These are phyloP conservation scores for Effrenium voratum DNA, from an alignment of 73 alveolate genomes.

Conservation along the genomic window DNA sequence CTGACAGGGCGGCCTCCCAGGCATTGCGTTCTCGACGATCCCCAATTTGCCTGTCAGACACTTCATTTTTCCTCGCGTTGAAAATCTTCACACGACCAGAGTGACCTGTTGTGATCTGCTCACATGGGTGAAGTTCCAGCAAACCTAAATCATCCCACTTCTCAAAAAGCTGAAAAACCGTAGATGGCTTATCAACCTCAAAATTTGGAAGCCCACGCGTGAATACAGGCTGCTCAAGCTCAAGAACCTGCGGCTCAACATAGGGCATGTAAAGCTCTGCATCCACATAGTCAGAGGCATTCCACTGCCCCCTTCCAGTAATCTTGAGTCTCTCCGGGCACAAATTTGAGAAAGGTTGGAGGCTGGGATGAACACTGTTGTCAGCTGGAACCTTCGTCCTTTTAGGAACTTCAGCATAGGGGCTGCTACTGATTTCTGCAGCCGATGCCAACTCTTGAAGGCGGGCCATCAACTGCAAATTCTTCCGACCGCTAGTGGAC, in stretches of 20 bases:
- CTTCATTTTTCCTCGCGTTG: not conserved
- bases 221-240: not conserved
- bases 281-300: not conserved
- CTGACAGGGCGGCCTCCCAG: not conserved
- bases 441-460: slow-evolving; percentile 2
- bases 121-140: not conserved
- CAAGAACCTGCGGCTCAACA: not conserved
- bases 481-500: not conserved
- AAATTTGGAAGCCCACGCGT: not conserved
- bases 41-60: not conserved
- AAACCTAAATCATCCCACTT: not conserved
- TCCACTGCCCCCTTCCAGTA: not conserved
- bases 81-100: not conserved
- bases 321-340: not conserved
- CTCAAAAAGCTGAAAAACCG: not conserved
- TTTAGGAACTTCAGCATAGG: not conserved
- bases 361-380: not conserved
- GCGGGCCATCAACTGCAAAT: not conserved
- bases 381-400: not conserved
- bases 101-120: not conserved
- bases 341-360: not conserved
- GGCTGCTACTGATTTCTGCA: not conserved
- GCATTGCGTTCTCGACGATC: not conserved
- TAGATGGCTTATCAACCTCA: not conserved
- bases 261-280: not conserved